Percentiles rank a stretch among this genome's conserved stretches.
These are phyloP conservation scores for Saccharum officinarum DNA, from an alignment of 176 grass and related monocot species.

Conservation along the genomic window DNA sequence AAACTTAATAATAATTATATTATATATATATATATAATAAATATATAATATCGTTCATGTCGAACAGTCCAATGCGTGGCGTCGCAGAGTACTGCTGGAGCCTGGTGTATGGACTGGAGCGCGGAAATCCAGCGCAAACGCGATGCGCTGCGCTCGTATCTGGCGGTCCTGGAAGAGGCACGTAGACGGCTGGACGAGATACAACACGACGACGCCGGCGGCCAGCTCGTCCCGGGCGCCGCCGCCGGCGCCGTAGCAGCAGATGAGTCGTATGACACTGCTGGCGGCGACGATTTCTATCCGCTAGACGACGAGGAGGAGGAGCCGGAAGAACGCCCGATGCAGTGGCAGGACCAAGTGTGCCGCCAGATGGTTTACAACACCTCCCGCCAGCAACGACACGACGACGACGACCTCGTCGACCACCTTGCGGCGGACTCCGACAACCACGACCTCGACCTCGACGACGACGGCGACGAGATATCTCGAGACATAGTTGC, in stretches of 20 bases:
- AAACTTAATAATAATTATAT: not conserved
- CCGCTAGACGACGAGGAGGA: not conserved
- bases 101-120: not conserved
- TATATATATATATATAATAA: no score
- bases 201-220: not conserved
- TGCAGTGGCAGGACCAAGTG: not conserved
- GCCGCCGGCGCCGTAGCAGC: not conserved
- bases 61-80: not conserved
- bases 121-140: not conserved
- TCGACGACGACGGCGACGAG: not conserved
- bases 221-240: not conserved
- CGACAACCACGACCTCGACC: not conserved
- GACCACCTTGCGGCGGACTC: not conserved
- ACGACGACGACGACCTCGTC: not conserved
- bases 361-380: not conserved
- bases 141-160: not conserved
- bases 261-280: not conserved
- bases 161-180: not conserved
- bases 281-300: not conserved
- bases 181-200: not conserved
- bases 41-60: not conserved
- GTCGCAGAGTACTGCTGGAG: not conserved
- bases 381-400: not conserved
- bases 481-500: not conserved
- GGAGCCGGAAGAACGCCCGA: not conserved